These are phyloP conservation scores for Meyerozyma carpophila DNA, from an alignment of 1,139 yeast genomes.

Conservation along the genomic window DNA sequence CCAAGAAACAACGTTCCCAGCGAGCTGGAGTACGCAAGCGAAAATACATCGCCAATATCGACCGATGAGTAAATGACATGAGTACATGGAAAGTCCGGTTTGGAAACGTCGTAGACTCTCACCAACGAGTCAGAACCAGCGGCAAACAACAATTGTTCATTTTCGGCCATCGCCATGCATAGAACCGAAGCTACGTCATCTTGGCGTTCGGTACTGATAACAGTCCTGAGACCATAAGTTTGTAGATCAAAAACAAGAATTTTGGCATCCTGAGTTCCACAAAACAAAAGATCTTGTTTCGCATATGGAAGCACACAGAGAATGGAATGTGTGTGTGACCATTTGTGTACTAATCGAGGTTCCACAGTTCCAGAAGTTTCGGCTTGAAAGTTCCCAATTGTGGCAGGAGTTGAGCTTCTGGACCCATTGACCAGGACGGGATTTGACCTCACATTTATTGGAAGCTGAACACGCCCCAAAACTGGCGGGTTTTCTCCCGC, in stretches of 20 bases:
- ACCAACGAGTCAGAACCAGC: conserved; percentile 91
- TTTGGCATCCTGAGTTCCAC: conserved; percentile 93
- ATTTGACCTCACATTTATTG: conserved; percentile 17
- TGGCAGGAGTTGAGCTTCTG: background rate
- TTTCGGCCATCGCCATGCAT: conserved; percentile 53
- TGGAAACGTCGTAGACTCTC: conserved; percentile 68
- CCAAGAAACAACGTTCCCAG: conserved; percentile 72
- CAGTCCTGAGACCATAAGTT: conserved; percentile 51
- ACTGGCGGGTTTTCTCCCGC: background rate
- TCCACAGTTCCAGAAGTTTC: background rate
- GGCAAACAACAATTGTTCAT: conserved; percentile 63
- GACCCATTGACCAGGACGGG: conserved; percentile 3
- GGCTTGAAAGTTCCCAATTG: background rate
- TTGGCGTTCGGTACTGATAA: conserved; percentile 23
- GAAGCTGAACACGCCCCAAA: conserved; percentile 3
- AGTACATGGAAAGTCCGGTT: conserved; percentile 26
- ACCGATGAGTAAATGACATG: conserved; percentile 76
- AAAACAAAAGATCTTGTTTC: conserved; percentile 54
- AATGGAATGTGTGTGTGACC: conserved; percentile 72
- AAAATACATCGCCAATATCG: conserved; percentile 92
- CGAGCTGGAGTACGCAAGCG: conserved; percentile 64
- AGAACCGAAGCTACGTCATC: conserved; percentile 75
- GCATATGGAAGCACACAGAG: conserved; percentile 74
- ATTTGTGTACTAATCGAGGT: conserved; percentile 51
- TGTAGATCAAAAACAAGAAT: conserved; percentile 65